These are phyloP conservation scores for Protomyces inundatus DNA, from an alignment of 1,139 yeast genomes.

Conservation along the genomic window DNA sequence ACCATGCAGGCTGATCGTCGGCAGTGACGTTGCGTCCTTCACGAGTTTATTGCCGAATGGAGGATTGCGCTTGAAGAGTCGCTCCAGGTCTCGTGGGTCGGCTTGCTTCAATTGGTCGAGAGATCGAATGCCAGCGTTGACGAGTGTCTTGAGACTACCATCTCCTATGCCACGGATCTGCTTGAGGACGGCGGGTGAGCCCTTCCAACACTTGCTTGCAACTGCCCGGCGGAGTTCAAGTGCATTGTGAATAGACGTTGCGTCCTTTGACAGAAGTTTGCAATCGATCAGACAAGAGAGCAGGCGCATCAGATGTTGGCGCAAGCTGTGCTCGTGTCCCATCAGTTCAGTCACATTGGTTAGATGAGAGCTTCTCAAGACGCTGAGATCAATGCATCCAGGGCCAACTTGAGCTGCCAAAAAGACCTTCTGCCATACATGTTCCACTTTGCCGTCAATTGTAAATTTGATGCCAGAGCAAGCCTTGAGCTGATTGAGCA, in stretches of 20 bases:
- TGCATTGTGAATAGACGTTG: constrained; percentile 41
- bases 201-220: constrained; percentile 49
- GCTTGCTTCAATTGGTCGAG: constrained; percentile 39
- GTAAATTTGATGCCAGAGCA: constrained; percentile 42
- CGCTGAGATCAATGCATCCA: constrained; percentile 43
- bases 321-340: constrained; percentile 44
- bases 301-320: constrained; percentile 44
- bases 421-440: constrained; percentile 12
- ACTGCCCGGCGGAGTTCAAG: constrained; percentile 43
- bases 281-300: constrained; percentile 46
- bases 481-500: constrained; percentile 44
- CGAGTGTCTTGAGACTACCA: constrained; percentile 42
- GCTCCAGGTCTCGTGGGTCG: constrained; percentile 41
- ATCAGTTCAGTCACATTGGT: constrained; percentile 44
- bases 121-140: constrained; percentile 38
- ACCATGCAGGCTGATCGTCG: constrained; percentile 34
- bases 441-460: constrained; percentile 37
- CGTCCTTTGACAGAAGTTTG: constrained; percentile 43
- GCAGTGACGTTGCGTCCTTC: constrained; percentile 38
- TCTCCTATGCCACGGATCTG: constrained; percentile 48
- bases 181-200: constrained; percentile 42
- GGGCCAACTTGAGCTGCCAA: constrained; percentile 13
- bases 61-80: constrained; percentile 42
- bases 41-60: constrained; percentile 42
- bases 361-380: background rate